Conservation (phyloP, 345 rosid species). For the Bruguiera parviflora region DNA sequence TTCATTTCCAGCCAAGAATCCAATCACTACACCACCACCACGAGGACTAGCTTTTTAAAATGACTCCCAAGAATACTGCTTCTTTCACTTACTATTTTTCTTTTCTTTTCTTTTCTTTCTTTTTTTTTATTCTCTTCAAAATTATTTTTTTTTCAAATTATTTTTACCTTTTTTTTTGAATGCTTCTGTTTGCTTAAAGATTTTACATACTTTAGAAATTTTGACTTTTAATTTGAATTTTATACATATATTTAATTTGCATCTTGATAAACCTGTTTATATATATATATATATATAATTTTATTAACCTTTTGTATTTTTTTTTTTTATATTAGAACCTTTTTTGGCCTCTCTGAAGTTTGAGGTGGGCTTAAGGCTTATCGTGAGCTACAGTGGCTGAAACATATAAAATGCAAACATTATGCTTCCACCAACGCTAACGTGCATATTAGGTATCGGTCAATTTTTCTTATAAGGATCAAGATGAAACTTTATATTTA, state of each 20-base stretch:
- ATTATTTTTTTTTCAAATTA: background rate
- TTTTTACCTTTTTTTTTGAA: background rate
- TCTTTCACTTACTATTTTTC: slow-evolving; percentile 14
- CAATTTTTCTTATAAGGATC: too few species aligned
- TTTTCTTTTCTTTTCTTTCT: background rate
- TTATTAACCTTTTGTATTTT: background rate
- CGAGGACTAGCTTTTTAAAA: slow-evolving; percentile 28
- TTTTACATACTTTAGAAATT: background rate
- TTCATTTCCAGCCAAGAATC: slow-evolving; percentile 39
- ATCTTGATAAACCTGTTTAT: too few species aligned
- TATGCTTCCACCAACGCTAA: too few species aligned
- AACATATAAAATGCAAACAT: slow-evolving; percentile 6
- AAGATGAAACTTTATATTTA: too few species aligned
- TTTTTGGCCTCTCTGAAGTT: background rate
- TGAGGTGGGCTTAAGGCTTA: slow-evolving; percentile 7
- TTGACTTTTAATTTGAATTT: background rate
- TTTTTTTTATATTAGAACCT: background rate
- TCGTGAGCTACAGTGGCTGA: slow-evolving; percentile 36
- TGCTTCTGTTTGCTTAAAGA: too few species aligned
- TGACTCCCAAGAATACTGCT: slow-evolving; percentile 12
- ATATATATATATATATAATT: background rate
- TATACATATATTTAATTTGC: too few species aligned
- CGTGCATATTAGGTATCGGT: too few species aligned
- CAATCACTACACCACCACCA: slow-evolving; percentile 22
- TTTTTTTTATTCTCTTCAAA: background rate